Percentiles rank a stretch among this genome's conserved stretches.
phyloP scores from a whole-genome alignment of 352 stramenopile genomes.

The Aphanomyces astaci region DNA sequence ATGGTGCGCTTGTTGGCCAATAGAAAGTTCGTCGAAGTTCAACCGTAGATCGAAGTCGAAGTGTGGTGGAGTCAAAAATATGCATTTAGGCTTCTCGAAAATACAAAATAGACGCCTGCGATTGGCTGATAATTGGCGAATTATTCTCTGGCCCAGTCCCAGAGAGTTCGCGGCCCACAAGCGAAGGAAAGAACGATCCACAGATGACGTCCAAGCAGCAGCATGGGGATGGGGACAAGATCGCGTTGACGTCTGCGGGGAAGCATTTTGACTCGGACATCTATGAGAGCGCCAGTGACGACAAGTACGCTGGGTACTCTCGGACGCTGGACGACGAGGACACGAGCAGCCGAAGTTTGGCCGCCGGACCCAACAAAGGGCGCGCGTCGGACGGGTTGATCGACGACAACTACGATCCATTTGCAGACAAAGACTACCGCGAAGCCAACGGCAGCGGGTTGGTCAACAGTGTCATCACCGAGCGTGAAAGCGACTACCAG shows the following conservation, averaged over 20 bases:
- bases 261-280: constrained; percentile 68
- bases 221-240: constrained; percentile 29
- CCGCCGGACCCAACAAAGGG: constrained; percentile 23
- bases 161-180: constrained; percentile 1
- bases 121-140: not conserved
- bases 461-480: constrained; percentile 91
- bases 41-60: not conserved
- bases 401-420: constrained; percentile 86
- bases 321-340: constrained; percentile 48
- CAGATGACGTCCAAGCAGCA: not conserved
- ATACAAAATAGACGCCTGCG: not conserved
- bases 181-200: not conserved
- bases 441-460: constrained; percentile 83
- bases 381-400: constrained; percentile 40
- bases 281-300: constrained; percentile 35
- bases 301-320: constrained; percentile 58
- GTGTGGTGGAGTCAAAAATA: not conserved
- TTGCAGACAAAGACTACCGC: constrained; percentile 49
- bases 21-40: not conserved
- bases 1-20: not conserved
- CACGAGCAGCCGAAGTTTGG: constrained; percentile 28
- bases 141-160: not conserved
- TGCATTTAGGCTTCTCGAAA: not conserved
- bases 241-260: constrained; percentile 49
- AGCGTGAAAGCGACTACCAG: constrained; percentile 89